Evolutionary conservation across 2,329 filamentous ascomycete species (phyloP).

Genomic region (Pseudonectria buxi): DNA sequence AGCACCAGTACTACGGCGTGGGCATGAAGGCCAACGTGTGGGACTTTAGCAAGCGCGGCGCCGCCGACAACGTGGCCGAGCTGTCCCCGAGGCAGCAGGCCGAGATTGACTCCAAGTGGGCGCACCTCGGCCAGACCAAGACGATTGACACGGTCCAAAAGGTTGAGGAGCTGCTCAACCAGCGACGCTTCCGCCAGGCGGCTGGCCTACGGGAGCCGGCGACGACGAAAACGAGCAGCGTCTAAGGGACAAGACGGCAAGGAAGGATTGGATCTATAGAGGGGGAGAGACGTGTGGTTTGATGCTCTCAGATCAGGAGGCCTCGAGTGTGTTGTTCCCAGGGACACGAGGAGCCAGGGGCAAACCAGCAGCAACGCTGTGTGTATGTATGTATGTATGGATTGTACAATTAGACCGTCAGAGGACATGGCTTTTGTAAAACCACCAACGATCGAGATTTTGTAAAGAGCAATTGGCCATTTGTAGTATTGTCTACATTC

Average conservation of each 20-base stretch:
- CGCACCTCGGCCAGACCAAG: conserved; percentile 47
- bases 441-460: conserved; percentile 5
- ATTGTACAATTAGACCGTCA: conserved; percentile 16
- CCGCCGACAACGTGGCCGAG: conserved; percentile 18
- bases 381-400: conserved; percentile 5
- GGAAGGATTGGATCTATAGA: conserved; percentile 5
- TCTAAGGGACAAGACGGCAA: too few relatives aligned
- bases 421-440: conserved; percentile 17
- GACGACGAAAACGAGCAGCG: conserved; percentile 6
- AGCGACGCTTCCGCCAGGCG: conserved; percentile 39
- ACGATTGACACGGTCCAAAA: conserved; percentile 45
- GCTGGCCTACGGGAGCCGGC: conserved; percentile 22
- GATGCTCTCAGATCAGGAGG: not conserved
- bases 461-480: not conserved
- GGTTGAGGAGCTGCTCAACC: conserved; percentile 50
- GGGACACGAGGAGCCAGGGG: too few relatives aligned
- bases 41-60: conserved; percentile 71
- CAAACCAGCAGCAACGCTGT: not conserved
- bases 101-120: conserved; percentile 46
- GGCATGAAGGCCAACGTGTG: conserved; percentile 99
- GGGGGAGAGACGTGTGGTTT: not conserved
- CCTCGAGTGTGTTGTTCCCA: too few relatives aligned
- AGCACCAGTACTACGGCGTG: conserved; percentile 90
- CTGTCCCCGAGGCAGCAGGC: conserved; percentile 16
- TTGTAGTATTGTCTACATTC: too few relatives aligned